Conservation (phyloP, 1,139 yeast genomes). For the Zygoascus hellenicus region DNA sequence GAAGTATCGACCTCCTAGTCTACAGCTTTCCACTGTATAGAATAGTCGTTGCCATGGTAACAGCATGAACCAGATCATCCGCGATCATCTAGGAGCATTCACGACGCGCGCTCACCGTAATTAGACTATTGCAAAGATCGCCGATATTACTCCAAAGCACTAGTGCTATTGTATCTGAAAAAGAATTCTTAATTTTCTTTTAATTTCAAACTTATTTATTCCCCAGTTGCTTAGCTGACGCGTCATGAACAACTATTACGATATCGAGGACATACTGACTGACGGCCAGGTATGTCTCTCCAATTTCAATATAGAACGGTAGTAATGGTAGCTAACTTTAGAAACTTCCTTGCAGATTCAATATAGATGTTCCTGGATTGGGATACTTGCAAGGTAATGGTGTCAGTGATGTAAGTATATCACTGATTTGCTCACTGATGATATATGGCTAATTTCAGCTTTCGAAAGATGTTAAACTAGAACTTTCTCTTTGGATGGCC, state of each 20-base stretch:
- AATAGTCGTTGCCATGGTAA: too few relatives aligned
- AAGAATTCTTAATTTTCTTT: too few relatives aligned
- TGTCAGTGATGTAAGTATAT: constrained; percentile 42
- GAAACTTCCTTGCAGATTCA: constrained; percentile 73
- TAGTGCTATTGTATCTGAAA: too few relatives aligned
- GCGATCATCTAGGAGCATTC: too few relatives aligned
- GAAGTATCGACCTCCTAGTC: too few relatives aligned
- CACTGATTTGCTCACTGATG: background rate
- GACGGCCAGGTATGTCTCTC: constrained; percentile 46
- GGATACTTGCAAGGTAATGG: constrained; percentile 86
- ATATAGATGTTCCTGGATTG: constrained; percentile 72
- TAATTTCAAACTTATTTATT: too few relatives aligned
- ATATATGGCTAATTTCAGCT: constrained; percentile 27
- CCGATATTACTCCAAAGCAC: too few relatives aligned
- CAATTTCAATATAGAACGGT: background rate
- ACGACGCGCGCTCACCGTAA: too few relatives aligned
- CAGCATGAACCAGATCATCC: too few relatives aligned
- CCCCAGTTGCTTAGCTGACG: too few relatives aligned
- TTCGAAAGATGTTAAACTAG: constrained; percentile 59
- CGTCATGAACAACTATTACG: constrained; percentile 51
- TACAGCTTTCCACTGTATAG: too few relatives aligned
- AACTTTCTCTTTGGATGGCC: constrained; percentile 88
- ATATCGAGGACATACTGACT: constrained; percentile 81
- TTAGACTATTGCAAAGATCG: too few relatives aligned
- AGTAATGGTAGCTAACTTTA: constrained; percentile 28